Evolutionary conservation across 2,329 filamentous ascomycete species (phyloP).

Genomic region (Mariannaea elegans): DNA sequence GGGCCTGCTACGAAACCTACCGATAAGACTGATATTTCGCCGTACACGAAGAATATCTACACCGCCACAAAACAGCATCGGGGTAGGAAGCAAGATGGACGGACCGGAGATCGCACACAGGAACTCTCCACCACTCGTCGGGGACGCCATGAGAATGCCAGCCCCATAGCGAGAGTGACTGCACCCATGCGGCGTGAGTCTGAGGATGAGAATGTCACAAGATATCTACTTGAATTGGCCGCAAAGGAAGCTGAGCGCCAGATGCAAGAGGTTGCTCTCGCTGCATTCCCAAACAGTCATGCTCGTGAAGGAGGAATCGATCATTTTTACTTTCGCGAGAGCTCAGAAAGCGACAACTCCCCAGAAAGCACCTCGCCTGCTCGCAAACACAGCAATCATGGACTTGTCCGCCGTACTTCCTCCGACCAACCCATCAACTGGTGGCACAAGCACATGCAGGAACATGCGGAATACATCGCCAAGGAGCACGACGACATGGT

Average conservation of each 20-base stretch:
- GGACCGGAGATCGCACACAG: constrained; percentile 30
- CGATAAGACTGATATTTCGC: constrained; percentile 77
- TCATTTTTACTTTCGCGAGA: constrained; percentile 74
- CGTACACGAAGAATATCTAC: constrained; percentile 70
- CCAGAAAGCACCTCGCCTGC: constrained; percentile 48
- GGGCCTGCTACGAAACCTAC: constrained; percentile 69
- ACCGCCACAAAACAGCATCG: constrained; percentile 53
- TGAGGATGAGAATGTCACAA: constrained; percentile 78
- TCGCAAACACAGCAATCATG: constrained; percentile 36
- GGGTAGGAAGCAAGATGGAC: constrained; percentile 41
- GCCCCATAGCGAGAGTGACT: constrained; percentile 39
- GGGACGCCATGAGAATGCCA: constrained; percentile 35
- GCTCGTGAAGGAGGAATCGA: constrained; percentile 75
- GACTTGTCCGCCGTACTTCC: constrained; percentile 61
- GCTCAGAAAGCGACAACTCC: constrained; percentile 65
- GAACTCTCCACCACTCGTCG: constrained; percentile 3
- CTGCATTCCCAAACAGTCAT: constrained; percentile 78
- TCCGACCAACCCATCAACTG: constrained; percentile 72
- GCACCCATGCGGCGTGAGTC: constrained; percentile 68
- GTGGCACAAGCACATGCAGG: constrained; percentile 84
- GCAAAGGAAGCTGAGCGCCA: constrained; percentile 83
- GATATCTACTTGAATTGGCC: constrained; percentile 81
- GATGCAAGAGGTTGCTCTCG: constrained; percentile 78
- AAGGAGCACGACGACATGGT: constrained; percentile 49
- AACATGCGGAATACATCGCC: constrained; percentile 74